These are phyloP conservation scores for Corynespora cassiicola DNA, from an alignment of 2,329 filamentous ascomycete species.

Conservation along the genomic window DNA sequence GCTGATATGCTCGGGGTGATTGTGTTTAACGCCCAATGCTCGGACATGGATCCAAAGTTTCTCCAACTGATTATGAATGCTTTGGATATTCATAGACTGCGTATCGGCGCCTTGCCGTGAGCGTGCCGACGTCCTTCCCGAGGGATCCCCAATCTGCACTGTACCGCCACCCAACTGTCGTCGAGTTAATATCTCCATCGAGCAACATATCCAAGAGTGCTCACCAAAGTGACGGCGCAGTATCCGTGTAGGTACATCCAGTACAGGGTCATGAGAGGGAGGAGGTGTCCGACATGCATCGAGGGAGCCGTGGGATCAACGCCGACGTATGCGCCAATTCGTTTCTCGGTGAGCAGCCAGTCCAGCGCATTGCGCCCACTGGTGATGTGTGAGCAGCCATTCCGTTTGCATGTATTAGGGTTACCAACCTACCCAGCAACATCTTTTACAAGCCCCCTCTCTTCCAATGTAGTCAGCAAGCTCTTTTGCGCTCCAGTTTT, in stretches of 20 bases:
- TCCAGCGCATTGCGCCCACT: constrained; percentile 62
- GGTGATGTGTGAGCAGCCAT: constrained; percentile 16
- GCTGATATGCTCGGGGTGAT: constrained; percentile 67
- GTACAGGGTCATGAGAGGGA: constrained; percentile 83
- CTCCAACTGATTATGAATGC: constrained; percentile 73
- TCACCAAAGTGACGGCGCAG: constrained; percentile 66
- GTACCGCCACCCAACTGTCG: constrained; percentile 75
- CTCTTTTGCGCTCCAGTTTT: constrained; percentile 37
- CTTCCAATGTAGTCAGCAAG: constrained; percentile 70
- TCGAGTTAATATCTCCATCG: too few relatives aligned
- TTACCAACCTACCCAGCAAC: constrained; percentile 69
- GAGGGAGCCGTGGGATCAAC: constrained; percentile 83
- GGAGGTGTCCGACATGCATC: constrained; percentile 79
- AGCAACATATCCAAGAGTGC: too few relatives aligned
- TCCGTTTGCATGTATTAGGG: constrained; percentile 9
- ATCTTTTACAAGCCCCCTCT: constrained; percentile 76
- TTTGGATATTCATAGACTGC: constrained; percentile 68
- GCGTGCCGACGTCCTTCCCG: constrained; percentile 69
- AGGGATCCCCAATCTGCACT: constrained; percentile 80
- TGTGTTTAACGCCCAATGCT: constrained; percentile 67
- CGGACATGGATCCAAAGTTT: constrained; percentile 79
- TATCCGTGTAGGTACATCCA: constrained; percentile 84
- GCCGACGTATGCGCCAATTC: constrained; percentile 79
- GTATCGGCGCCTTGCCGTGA: constrained; percentile 59
- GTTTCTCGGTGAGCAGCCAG: constrained; percentile 67